A percentile compares a stretch with the other conserved stretches of the same genome.
These are phyloP conservation scores for Arachis stenosperma DNA, from an alignment of 306 rosid genomes.

Conservation along the genomic window DNA sequence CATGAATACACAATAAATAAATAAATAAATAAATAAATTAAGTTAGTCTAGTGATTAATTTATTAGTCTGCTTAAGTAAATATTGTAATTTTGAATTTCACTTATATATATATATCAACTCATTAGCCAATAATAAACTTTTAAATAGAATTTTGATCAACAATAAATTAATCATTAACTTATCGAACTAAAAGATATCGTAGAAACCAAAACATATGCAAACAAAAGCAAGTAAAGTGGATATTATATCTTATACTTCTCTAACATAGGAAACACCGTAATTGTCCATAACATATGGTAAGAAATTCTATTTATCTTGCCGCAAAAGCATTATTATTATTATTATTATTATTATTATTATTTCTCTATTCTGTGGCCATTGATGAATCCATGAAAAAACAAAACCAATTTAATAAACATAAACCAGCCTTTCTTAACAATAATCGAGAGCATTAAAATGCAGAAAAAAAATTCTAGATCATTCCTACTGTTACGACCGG, in stretches of 20 bases:
- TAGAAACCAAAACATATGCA: too few relatives aligned
- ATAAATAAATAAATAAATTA: too few relatives aligned
- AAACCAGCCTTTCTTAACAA: not conserved
- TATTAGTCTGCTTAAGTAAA: too few relatives aligned
- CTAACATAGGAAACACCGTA: constrained; percentile 41
- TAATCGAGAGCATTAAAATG: not conserved
- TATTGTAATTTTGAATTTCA: too few relatives aligned
- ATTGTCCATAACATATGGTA: constrained; percentile 29
- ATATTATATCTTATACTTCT: constrained; percentile 10
- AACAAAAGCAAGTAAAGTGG: constrained; percentile 30
- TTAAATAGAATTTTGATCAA: too few relatives aligned
- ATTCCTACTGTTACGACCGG: constrained; percentile 6
- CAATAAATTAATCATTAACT: too few relatives aligned
- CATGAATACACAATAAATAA: too few relatives aligned
- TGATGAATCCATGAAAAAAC: constrained; percentile 40
- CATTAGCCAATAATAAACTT: too few relatives aligned
- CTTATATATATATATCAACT: too few relatives aligned
- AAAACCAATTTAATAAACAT: not conserved
- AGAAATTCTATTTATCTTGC: constrained; percentile 7
- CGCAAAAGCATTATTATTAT: not conserved
- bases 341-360: not conserved
- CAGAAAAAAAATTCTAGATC: constrained; percentile 22
- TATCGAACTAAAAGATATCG: too few relatives aligned
- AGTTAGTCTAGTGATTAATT: too few relatives aligned
- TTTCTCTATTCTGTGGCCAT: not conserved